Conservation (phyloP, 345 rosid genomes). For the Melastoma malabathricum region DNA sequence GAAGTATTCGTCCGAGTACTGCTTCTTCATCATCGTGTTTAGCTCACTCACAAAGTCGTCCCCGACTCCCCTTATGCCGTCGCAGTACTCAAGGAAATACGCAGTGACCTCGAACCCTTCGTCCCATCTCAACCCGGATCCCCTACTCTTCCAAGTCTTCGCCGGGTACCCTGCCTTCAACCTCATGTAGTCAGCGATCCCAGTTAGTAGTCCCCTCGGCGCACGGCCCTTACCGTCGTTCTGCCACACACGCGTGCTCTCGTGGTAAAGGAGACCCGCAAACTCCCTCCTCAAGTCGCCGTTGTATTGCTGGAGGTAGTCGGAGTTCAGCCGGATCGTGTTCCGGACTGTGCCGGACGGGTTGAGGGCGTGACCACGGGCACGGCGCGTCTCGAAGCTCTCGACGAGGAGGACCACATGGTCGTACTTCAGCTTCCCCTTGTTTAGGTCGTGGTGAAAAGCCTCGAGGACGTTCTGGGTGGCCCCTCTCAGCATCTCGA, state of each 20-base stretch:
- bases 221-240: not conserved
- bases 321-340: not conserved
- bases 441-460: too few species aligned
- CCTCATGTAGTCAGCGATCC: not conserved
- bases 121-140: slow-evolving; percentile 3
- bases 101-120: not conserved
- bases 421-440: too few species aligned
- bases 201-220: not conserved
- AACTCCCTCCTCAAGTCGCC: not conserved
- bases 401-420: too few species aligned
- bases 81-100: slow-evolving; percentile 1
- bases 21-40: not conserved
- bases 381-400: too few species aligned
- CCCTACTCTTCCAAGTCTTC: not conserved
- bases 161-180: not conserved
- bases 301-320: not conserved
- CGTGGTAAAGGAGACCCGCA: not conserved
- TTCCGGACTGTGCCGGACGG: not conserved
- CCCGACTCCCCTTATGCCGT: not conserved
- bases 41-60: not conserved
- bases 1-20: not conserved
- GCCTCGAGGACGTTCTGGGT: too few species aligned
- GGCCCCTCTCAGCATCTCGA: too few species aligned
- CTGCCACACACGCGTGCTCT: not conserved
- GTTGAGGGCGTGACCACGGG: not conserved